Base-by-base conservation (phyloP, 108 stramenopile species). In the Parietichytrium sp. region DNA sequence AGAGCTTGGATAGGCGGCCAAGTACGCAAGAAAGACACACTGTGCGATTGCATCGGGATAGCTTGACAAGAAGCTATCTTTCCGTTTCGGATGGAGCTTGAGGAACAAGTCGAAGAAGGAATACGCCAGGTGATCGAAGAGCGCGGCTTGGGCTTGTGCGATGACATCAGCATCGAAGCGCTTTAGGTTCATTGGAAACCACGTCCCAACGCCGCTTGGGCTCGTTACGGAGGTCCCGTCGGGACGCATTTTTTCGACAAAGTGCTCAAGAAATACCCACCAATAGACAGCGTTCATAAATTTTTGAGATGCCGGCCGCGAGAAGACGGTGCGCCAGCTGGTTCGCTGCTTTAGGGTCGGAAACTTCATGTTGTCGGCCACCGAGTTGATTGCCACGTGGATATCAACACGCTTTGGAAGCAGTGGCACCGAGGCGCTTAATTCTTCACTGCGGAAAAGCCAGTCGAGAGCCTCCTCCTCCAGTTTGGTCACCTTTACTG, bases 351-450 rank as follows among this genome's bases (percentile, higher is more conserved):
- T 72, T 0, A 72, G 42, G 8, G 61, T 45, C 36, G 42, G 36
- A 25, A 72, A 72, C 61, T 72, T 72, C 38, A 45, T 45, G 61
- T 42, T 72, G 42, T 72, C 61, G 2, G 61, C 45, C 16, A 72
- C 42, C 6, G 61, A n/a, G 13, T 42, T 25, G 20, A 72, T 6
- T 6, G 45, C 6, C 13, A 15, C 13, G 15, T 42, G 10, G 4
- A 45, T 10, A 36, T 38, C 61, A 7, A 25, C 61, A n/a, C 25
- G 18, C n/a, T n/a, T n/a, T n/a, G n/a, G n/a, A n/a, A n/a, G 61
- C 61, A 33, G 61, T 33, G 12, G 45, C 16, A 16, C 33, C 61
- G 8, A 42, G 61, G 20, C 61, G 45, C 42, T 45, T 38, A 27
- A 72, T 72, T 20, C 33, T 72, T 42, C 33, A 72, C 42, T 42